Percentiles rank a stretch among this genome's conserved stretches.
Evolutionary conservation across 2,329 filamentous ascomycete species (phyloP).

Genomic region (Simplicillium sp.): DNA sequence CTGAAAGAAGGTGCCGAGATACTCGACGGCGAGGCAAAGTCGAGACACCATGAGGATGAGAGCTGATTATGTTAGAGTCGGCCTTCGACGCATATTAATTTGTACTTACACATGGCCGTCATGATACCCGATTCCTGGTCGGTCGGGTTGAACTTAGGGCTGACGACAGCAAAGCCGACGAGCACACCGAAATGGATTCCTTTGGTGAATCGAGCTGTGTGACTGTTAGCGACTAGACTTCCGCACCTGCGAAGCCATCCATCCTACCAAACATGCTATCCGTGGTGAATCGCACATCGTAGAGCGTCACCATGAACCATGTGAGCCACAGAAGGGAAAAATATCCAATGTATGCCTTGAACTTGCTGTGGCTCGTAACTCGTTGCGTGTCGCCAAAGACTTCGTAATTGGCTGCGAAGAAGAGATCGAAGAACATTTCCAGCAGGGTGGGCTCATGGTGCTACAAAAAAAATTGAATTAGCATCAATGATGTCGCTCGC

Average conservation of each 20-base stretch:
- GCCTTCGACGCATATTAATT: background rate
- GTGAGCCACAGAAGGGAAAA: conserved; percentile 54
- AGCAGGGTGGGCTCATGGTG: conserved; percentile 24
- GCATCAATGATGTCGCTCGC: too few relatives aligned
- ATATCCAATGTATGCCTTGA: conserved; percentile 26
- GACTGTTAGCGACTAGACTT: background rate
- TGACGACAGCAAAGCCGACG: conserved; percentile 55
- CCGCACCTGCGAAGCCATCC: background rate
- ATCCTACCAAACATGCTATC: conserved; percentile 48
- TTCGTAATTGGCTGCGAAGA: conserved; percentile 50
- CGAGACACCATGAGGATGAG: conserved; percentile 43
- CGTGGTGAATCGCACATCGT: conserved; percentile 56
- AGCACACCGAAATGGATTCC: conserved; percentile 53
- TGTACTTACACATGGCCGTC: conserved; percentile 28
- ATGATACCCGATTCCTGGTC: conserved; percentile 27
- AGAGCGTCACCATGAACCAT: conserved; percentile 56
- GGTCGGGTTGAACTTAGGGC: conserved; percentile 31
- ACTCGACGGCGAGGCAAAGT: conserved; percentile 43
- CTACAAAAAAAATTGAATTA: background rate
- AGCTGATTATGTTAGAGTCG: conserved; percentile 12
- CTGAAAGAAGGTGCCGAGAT: conserved; percentile 35
- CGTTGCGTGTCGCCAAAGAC: conserved; percentile 36
- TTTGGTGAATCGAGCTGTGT: conserved; percentile 41
- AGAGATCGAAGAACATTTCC: conserved; percentile 28
- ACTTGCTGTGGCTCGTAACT: conserved; percentile 19